phyloP scores from a whole-genome alignment of 108 stramenopile species.

The Stephanodiscus minutulus region DNA sequence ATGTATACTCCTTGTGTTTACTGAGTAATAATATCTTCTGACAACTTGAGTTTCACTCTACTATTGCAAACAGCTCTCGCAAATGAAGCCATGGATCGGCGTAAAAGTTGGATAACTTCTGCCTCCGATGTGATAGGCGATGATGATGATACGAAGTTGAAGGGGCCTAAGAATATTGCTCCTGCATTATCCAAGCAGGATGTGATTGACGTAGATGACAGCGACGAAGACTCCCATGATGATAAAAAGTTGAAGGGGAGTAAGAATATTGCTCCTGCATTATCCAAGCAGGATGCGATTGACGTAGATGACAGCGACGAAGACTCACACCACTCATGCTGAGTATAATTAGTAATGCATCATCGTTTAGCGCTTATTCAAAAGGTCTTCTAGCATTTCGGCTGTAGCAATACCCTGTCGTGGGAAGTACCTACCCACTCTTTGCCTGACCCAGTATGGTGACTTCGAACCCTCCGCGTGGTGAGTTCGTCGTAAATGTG shows the following conservation, averaged over 20 bases:
- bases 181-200: background rate
- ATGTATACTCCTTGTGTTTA: background rate
- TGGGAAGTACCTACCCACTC: constrained; percentile 55
- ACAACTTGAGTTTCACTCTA: constrained; percentile 30
- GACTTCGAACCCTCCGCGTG: constrained; percentile 5
- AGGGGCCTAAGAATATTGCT: background rate
- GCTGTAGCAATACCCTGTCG: constrained; percentile 51
- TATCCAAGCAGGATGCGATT: constrained; percentile 8
- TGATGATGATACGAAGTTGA: constrained; percentile 9
- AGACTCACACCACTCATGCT: background rate
- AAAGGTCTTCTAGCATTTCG: constrained; percentile 41
- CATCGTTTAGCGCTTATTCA: background rate
- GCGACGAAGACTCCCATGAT: constrained; percentile 2
- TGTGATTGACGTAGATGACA: constrained; percentile 21
- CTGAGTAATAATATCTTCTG: constrained; percentile 16
- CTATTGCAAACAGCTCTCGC: constrained; percentile 45
- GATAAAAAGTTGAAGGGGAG: constrained; percentile 5
- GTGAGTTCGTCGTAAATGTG: background rate
- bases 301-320: constrained; percentile 19
- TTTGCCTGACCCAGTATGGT: constrained; percentile 62
- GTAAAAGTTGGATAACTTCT: constrained; percentile 30
- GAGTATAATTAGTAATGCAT: background rate
- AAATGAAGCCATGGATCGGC: constrained; percentile 82
- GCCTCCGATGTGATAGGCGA: background rate
- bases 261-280: background rate